Conservation (phyloP, 148 eudicot species). For the Euryodendron excelsum region DNA sequence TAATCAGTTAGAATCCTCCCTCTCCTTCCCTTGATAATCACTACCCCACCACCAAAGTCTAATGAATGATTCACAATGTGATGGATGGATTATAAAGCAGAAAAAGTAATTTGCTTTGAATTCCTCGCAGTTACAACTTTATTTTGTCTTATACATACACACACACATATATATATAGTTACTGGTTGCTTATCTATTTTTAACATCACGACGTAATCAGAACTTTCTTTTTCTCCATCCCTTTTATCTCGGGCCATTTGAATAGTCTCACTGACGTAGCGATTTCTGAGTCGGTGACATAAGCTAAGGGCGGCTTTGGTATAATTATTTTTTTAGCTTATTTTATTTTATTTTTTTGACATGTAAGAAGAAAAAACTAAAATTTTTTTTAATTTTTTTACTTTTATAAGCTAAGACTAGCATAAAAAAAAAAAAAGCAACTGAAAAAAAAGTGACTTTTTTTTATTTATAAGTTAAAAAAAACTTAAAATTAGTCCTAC, state of each 20-base stretch:
- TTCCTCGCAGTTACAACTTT: neutral
- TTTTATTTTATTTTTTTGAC: too few relatives aligned
- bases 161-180: too few relatives aligned
- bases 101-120: conserved; percentile 1
- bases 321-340: too few relatives aligned
- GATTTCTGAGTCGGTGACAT: neutral
- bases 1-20: conserved; percentile 10
- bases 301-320: too few relatives aligned
- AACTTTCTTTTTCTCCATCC: neutral
- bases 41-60: conserved; percentile 12
- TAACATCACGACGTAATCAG: neutral
- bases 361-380: too few relatives aligned
- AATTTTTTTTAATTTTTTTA: too few relatives aligned
- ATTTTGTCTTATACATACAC: neutral
- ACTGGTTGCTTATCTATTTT: neutral
- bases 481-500: too few relatives aligned
- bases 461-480: too few relatives aligned
- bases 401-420: too few relatives aligned
- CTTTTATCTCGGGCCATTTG: neutral
- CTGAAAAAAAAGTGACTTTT: too few relatives aligned
- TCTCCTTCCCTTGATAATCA: neutral
- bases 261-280: neutral
- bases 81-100: neutral
- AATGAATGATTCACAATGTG: neutral
- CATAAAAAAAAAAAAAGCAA: too few relatives aligned